Percentiles rank a stretch among this genome's conserved stretches.
Evolutionary conservation across 228 moss, liverwort and hornwort species (phyloP).

Genomic region (Sphagnum fallax): DNA sequence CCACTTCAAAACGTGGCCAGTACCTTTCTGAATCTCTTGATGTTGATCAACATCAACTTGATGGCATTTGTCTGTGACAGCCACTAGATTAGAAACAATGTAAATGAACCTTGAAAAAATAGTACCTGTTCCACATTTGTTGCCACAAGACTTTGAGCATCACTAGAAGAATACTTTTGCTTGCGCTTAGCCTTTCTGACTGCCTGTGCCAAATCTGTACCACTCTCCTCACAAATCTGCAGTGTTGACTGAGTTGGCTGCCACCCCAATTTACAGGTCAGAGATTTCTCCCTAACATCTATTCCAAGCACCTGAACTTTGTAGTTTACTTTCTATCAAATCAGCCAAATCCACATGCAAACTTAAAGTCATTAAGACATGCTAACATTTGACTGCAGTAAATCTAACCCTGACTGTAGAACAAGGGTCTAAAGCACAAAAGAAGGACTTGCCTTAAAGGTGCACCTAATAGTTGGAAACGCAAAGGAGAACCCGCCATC

Average conservation of each 20-base stretch:
- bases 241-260: conserved; percentile 83
- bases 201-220: conserved; percentile 87
- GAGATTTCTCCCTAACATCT: neutral
- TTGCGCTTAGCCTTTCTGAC: conserved; percentile 58
- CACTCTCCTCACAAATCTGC: conserved; percentile 96
- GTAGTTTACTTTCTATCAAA: neutral
- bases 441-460: conserved; percentile 55
- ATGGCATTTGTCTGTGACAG: neutral
- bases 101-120: neutral
- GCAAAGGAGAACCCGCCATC: conserved; percentile 72
- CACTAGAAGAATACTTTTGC: conserved; percentile 38
- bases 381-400: neutral
- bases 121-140: conserved; percentile 80
- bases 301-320: neutral
- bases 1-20: neutral
- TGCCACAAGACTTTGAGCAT: conserved; percentile 43
- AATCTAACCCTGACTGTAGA: no score
- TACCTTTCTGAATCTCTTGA: neutral
- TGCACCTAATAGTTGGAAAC: conserved; percentile 81
- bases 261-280: conserved; percentile 2
- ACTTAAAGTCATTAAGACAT: no score
- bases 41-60: no score
- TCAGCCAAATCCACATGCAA: neutral
- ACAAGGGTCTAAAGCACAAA: no score
- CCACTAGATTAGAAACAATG: neutral